A percentile compares a stretch with the other conserved stretches of the same genome.
These are phyloP conservation scores for Coemansia sp. DNA, from an alignment of 192 early-diverging fungal species.

Conservation along the genomic window DNA sequence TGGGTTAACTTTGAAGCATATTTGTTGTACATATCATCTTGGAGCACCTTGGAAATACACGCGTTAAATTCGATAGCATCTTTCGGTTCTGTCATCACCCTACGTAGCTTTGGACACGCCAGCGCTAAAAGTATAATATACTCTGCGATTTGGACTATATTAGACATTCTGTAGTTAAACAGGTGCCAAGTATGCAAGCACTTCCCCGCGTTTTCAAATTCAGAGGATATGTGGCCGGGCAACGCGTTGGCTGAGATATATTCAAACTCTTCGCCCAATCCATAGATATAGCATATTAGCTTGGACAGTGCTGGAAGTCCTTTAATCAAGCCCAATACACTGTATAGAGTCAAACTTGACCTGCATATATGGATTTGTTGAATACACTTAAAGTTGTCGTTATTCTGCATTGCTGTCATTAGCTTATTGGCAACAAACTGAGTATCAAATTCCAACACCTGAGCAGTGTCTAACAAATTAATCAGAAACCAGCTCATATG, in stretches of 20 bases:
- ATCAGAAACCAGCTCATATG: neutral
- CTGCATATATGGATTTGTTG: neutral
- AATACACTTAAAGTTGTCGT: neutral
- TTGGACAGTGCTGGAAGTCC: neutral
- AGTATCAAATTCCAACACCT: neutral
- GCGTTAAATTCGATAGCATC: neutral
- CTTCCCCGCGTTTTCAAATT: neutral
- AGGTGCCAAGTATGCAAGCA: neutral
- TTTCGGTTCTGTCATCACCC: neutral
- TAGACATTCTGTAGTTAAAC: neutral
- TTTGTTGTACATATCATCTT: neutral
- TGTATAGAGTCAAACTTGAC: neutral
- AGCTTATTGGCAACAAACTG: neutral
- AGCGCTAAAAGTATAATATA: neutral
- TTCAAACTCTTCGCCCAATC: neutral
- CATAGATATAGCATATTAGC: neutral
- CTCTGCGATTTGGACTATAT: neutral
- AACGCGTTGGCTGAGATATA: neutral
- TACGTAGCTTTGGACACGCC: neutral
- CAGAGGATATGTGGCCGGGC: neutral
- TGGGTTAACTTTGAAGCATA: neutral
- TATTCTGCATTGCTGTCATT: neutral
- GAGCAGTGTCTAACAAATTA: neutral
- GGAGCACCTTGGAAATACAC: neutral
- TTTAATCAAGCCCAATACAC: neutral